Percentiles rank a stretch among this genome's conserved stretches.
These are phyloP conservation scores for Tricholoma saponaceum DNA, from an alignment of 768 basidiomycete species.

Conservation along the genomic window DNA sequence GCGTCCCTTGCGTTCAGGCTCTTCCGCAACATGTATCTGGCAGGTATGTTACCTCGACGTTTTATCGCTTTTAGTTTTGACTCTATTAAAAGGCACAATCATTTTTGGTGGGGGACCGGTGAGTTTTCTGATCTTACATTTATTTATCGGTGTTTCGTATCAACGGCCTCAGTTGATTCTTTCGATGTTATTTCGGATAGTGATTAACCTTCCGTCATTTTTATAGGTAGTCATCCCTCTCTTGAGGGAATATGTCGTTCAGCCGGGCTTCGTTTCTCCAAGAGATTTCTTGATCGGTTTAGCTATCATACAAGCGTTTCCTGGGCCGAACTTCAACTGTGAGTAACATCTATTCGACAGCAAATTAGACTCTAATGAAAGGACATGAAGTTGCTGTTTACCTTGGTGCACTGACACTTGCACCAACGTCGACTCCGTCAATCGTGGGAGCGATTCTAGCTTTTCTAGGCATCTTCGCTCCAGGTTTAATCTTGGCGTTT, in stretches of 20 bases:
- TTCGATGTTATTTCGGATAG: neutral
- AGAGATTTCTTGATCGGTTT: conserved; percentile 53
- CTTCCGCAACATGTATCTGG: conserved; percentile 45
- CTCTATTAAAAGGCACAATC: conserved; percentile 28
- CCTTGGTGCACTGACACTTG: conserved; percentile 41
- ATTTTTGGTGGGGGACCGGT: conserved; percentile 50
- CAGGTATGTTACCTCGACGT: conserved; percentile 4
- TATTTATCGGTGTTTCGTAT: neutral
- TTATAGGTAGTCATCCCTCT: conserved; percentile 46
- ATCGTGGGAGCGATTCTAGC: conserved; percentile 43
- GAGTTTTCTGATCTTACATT: neutral
- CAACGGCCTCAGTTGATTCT: neutral
- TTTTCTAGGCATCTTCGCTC: conserved; percentile 46
- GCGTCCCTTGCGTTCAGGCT: conserved; percentile 9
- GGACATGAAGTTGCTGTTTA: conserved; percentile 32
- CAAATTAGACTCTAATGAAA: neutral
- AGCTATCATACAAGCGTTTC: conserved; percentile 45
- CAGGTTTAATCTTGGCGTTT: conserved; percentile 36
- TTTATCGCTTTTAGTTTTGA: neutral
- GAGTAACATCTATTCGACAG: neutral
- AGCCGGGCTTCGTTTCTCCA: conserved; percentile 46
- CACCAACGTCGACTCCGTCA: conserved; percentile 24
- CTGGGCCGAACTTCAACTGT: conserved; percentile 55
- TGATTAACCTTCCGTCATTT: neutral
- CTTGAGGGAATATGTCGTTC: conserved; percentile 46